Base-by-base conservation (phyloP, 1,284 basidiomycete species). In the Trametes pubescens region DNA sequence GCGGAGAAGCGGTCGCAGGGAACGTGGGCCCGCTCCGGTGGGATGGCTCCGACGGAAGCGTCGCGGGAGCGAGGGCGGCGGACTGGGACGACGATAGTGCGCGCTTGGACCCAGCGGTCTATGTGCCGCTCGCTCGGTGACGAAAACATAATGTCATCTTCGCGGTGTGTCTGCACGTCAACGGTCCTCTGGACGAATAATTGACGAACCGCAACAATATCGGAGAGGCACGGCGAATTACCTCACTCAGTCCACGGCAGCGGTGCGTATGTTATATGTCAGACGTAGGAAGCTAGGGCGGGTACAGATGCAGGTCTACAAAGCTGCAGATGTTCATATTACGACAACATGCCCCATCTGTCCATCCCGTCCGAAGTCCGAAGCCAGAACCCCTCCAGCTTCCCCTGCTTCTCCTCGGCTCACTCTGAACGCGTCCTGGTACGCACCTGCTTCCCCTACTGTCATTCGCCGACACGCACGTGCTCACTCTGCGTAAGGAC, bases 291-390 rank as follows among this genome's bases (percentile, higher is more conserved):
- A 38, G 49, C 14, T 24, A 44, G 24, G 29, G 26, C 24, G 18
- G 47, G 14, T 54, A 51, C 58, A 43, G 46, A 10, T 32, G 46
- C 40, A 48, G n/a, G n/a, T 22, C 29, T 8, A 61, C 60, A 56
- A 55, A 51, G 40, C 60, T 61, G 56, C 60, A 61, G 22, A 51
- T 46, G 53, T 61, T 16, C 54, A 56, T 26, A 61, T n/a, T n/a
- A n/a, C 56, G 40, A 51, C 53, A 61, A 49, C 26, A 38, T 14
- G 37, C 22, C 43, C 51, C 53, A 61, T 56, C 38, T 56, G 60
- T 56, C 43, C 51, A 37, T 53, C 47, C 59, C 21, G n/a, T 52
- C 51, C 44, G 29, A 38, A 48, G 40, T 21, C 43, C 21, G 44
- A 47, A 8, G 34, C 9, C 51, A 16, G 13, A 16, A 35, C 26